These are phyloP conservation scores for Mycena alexandri DNA, from an alignment of 768 basidiomycete species.

Conservation along the genomic window DNA sequence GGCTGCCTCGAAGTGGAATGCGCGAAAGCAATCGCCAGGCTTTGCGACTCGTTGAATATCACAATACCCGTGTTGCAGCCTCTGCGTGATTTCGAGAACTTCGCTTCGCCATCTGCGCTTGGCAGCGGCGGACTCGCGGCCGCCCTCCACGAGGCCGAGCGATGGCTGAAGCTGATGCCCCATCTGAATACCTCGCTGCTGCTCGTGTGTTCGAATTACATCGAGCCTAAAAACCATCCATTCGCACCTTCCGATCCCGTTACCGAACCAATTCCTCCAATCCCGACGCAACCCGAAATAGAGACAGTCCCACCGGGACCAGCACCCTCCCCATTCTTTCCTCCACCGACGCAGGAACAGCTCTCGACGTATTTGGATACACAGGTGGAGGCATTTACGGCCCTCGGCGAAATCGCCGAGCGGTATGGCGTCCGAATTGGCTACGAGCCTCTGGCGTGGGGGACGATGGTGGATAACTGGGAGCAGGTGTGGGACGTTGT, in stretches of 20 bases:
- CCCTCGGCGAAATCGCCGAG: slow-evolving; percentile 49
- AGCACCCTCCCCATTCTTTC: slow-evolving; percentile 17
- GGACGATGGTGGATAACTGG: slow-evolving; percentile 51
- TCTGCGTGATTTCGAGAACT: slow-evolving; percentile 53
- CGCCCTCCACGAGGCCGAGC: slow-evolving; percentile 46
- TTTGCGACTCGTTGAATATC: slow-evolving; percentile 41
- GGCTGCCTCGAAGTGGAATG: slow-evolving; percentile 38
- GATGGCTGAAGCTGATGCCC: slow-evolving; percentile 47
- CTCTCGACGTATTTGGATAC: slow-evolving; percentile 43
- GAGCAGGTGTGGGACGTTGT: slow-evolving; percentile 54
- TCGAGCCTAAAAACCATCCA: slow-evolving; percentile 40
- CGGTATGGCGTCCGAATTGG: slow-evolving; percentile 46
- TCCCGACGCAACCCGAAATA: neutral
- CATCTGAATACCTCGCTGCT: slow-evolving; percentile 47
- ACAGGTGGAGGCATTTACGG: slow-evolving; percentile 42
- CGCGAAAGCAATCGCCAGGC: slow-evolving; percentile 40
- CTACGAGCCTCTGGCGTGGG: slow-evolving; percentile 52
- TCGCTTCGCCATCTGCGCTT: slow-evolving; percentile 29
- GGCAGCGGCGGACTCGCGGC: slow-evolving; percentile 37
- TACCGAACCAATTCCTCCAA: neutral
- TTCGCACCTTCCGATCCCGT: slow-evolving; percentile 29
- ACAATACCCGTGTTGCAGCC: slow-evolving; percentile 51
- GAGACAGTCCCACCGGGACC: slow-evolving; percentile 19
- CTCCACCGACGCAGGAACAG: slow-evolving; percentile 23
- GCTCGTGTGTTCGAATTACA: slow-evolving; percentile 52